A percentile compares a stretch with the other conserved stretches of the same genome.
phyloP scores from a whole-genome alignment of 129 eudicot genomes.

The Saussurea involucrata region DNA sequence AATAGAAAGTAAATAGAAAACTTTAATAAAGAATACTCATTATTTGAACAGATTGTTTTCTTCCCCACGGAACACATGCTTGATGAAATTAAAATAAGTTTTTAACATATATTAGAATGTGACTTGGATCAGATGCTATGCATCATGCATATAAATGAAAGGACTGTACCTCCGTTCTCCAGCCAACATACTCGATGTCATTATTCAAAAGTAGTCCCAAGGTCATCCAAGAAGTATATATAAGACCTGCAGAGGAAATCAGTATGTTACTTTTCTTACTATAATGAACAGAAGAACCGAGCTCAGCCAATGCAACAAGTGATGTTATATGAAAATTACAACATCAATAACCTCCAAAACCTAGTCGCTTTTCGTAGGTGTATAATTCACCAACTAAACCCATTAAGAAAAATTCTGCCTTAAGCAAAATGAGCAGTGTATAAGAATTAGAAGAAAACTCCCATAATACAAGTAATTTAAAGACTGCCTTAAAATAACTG shows the following conservation, averaged over 20 bases:
- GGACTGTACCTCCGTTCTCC: slow-evolving; percentile 85
- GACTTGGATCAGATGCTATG: neutral
- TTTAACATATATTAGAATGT: neutral
- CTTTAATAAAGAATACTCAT: neutral
- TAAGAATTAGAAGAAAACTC: neutral
- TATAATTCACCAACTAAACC: slow-evolving; percentile 5
- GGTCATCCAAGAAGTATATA: slow-evolving; percentile 61
- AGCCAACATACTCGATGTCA: slow-evolving; percentile 83
- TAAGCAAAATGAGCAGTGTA: neutral
- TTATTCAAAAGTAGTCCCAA: slow-evolving; percentile 47
- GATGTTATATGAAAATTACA: neutral
- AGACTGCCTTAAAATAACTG: neutral
- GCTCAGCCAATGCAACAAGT: slow-evolving; percentile 1
- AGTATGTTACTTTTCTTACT: neutral
- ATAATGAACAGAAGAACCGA: neutral
- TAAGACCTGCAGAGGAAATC: slow-evolving; percentile 26
- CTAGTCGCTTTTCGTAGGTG: neutral
- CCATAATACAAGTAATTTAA: neutral
- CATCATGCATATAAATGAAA: neutral
- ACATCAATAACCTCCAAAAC: neutral
- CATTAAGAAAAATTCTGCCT: neutral
- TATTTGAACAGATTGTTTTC: neutral
- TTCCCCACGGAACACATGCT: neutral
- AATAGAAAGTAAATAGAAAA: neutral
- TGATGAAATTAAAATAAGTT: neutral